Percentiles rank a stretch among this genome's conserved stretches.
phyloP scores from a whole-genome alignment of 2,329 filamentous ascomycete species.

The Leptosphaerulina australis region DNA sequence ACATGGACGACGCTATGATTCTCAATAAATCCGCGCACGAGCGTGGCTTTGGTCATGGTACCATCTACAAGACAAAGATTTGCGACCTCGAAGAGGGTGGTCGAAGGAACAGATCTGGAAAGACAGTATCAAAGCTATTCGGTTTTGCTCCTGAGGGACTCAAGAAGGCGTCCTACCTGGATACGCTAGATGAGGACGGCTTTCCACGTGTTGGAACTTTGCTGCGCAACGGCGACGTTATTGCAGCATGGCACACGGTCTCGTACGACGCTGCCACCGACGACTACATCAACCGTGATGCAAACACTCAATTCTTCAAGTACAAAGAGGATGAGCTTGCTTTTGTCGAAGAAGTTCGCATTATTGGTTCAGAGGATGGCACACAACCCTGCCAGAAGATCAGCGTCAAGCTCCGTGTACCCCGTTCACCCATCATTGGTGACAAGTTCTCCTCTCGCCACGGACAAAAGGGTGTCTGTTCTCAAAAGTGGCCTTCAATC shows the following conservation, averaged over 20 bases:
- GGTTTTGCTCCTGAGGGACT: conserved; percentile 83
- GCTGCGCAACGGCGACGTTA: conserved; percentile 78
- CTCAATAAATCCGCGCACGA: conserved; percentile 97
- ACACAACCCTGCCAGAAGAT: conserved; percentile 84
- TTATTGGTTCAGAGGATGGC: conserved; percentile 85
- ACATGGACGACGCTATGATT: conserved; percentile 99
- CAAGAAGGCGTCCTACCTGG: conserved; percentile 72
- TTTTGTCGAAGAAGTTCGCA: conserved; percentile 89
- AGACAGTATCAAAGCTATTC: conserved; percentile 79
- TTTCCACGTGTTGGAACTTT: conserved; percentile 79
- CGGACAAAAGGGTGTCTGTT: conserved; percentile 96
- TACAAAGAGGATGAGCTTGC: conserved; percentile 92
- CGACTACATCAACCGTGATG: conserved; percentile 83
- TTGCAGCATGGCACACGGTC: conserved; percentile 90
- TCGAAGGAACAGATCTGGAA: conserved; percentile 67
- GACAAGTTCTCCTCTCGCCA: conserved; percentile 99
- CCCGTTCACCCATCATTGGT: conserved; percentile 88
- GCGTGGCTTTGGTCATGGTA: conserved; percentile 91
- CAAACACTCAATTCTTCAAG: conserved; percentile 83
- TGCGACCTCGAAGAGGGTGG: conserved; percentile 81
- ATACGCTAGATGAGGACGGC: conserved; percentile 83
- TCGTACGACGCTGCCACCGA: conserved; percentile 74
- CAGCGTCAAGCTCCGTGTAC: conserved; percentile 90
- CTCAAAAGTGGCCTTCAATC: conserved; percentile 90
- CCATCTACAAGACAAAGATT: conserved; percentile 97